Base-by-base conservation (phyloP, 257 asterid genomes). In the Thymus quinquecostatus region DNA sequence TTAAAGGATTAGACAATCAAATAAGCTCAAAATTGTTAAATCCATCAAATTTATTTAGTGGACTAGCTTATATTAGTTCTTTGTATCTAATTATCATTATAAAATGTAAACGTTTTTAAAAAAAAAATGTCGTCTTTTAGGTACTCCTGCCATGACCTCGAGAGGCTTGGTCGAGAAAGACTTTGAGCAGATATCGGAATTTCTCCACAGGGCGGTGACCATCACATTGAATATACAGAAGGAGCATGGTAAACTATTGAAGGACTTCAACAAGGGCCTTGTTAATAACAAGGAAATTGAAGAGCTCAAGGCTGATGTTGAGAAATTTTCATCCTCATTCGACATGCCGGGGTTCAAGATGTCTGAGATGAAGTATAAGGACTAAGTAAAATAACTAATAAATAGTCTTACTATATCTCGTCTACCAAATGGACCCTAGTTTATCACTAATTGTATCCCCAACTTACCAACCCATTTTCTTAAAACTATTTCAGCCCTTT, bases 81-180 rank as follows among this genome's bases (percentile, higher is more conserved):
- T 6, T 54, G 0, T 27, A 28, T 27, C 11, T 21, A 21, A 36
- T 6, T 36, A 3, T 38, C 41, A 38, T 38, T 5, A 54, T 54
- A 9, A 27, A n/a, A 50, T 38, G 6, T 50, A 50, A 50, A 50
- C 57, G n/a, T 0, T 55, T 55, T 74, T 11, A 45, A 68, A 32
- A 33, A 33, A 44, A 14, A 14, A 45, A 7, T 48, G 50, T 74
- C 51, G 8, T 63, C 28, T 58, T 45, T 41, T 83, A 91, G 99
- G 99, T 79, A 60, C 99, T 71, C 99, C 99, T 0, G 98, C 98
- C 71, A 94, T 94, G 99, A 94, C 99, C 66, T 91, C 99, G 0
- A 85, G 98, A 83, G 99, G 99, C 32, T 82, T 94, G 80, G 86
- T 89, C 2, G 97, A 89, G 86, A 91, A 94, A 82, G 99, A 94